Evolutionary conservation across 495 filamentous ascomycete species (phyloP).

Genomic region (Umbilicaria muhlenbergii): DNA sequence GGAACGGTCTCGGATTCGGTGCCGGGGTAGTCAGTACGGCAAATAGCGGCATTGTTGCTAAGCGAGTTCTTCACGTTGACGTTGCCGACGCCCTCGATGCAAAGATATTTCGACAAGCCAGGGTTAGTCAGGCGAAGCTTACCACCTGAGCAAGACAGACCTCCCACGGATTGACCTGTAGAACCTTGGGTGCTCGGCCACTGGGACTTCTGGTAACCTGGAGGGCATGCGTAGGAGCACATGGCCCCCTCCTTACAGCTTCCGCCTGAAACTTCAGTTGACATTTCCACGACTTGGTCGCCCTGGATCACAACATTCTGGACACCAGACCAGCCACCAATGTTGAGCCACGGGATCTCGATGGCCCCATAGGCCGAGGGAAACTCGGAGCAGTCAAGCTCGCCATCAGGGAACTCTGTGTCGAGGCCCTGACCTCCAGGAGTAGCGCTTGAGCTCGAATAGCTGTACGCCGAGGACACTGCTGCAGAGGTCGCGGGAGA

Average conservation of each 20-base stretch:
- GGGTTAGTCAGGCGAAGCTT: slow-evolving; percentile 67
- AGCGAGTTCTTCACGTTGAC: slow-evolving; percentile 64
- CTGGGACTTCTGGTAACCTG: slow-evolving; percentile 84
- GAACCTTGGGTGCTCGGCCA: slow-evolving; percentile 72
- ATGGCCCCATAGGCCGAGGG: slow-evolving; percentile 76
- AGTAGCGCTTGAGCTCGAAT: background rate
- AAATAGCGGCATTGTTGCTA: slow-evolving; percentile 48
- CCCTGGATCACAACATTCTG: slow-evolving; percentile 36
- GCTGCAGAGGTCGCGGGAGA: background rate
- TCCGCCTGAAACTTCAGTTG: slow-evolving; percentile 37
- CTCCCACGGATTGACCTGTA: slow-evolving; percentile 78
- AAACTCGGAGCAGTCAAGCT: slow-evolving; percentile 54
- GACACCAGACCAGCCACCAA: slow-evolving; percentile 70
- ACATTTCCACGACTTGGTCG: slow-evolving; percentile 39
- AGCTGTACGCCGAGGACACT: too few species aligned
- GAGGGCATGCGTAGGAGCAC: slow-evolving; percentile 89
- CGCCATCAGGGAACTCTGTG: slow-evolving; percentile 61
- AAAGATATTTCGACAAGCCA: slow-evolving; percentile 48
- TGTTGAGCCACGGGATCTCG: slow-evolving; percentile 45
- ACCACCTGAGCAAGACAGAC: slow-evolving; percentile 59
- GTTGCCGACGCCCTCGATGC: slow-evolving; percentile 53
- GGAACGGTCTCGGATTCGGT: slow-evolving; percentile 75
- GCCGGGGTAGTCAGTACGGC: slow-evolving; percentile 93
- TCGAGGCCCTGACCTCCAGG: slow-evolving; percentile 38
- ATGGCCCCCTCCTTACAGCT: slow-evolving; percentile 46